Evolutionary conservation across 2,329 filamentous ascomycete species (phyloP), one percentile per base, ranked within the genome.

Genomic region (Trichophyton verrucosum): DNA sequence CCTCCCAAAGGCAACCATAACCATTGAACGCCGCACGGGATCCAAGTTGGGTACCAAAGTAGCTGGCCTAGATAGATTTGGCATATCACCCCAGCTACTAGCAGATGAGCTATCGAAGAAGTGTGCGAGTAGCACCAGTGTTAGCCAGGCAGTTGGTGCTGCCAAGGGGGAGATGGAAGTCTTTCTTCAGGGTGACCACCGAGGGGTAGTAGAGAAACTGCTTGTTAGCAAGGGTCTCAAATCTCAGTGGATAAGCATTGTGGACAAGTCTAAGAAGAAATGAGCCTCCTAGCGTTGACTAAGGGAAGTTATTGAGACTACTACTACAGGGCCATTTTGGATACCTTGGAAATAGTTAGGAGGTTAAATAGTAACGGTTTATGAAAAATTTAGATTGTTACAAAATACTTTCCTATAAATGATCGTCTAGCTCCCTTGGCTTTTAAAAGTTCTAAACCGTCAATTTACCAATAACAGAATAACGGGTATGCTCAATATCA

Each of bases 211-310:
- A 17, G 74, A 84, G 55, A 82, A 80, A 66, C 82, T 83, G 30
- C 70, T 88, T 65, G 78, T 78, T 62, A 80, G 77, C 68, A 77
- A 83, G 62, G 85, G 85, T 0, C 75, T 88, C 3, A 77, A 78
- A 61, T 75, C 72, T 61, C 78, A 80, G 63, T 86, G 83, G 82
- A 75, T 87, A 30, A 81, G 85, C 51, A 74, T 86, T n/a, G 71
- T 84, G 61, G 85, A 87, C 69, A 87, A 86, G 74, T 85, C 82
- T 3, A 82, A 82, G 65, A 86, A 86, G 74, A 84, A 84, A 30
- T 55, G 51, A 55, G n/a, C 51, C 3, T 8, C 11, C 22, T 7
- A 13, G 46, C 11, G 46, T 15, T 24, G 11, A 6, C 9, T 22
- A 3, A 42, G 30, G 30, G 30, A 33, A 36, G 11, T 11, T 36